These are phyloP conservation scores for Actinomortierella ambigua DNA, from an alignment of 371 early-diverging fungal genomes.

Conservation along the genomic window DNA sequence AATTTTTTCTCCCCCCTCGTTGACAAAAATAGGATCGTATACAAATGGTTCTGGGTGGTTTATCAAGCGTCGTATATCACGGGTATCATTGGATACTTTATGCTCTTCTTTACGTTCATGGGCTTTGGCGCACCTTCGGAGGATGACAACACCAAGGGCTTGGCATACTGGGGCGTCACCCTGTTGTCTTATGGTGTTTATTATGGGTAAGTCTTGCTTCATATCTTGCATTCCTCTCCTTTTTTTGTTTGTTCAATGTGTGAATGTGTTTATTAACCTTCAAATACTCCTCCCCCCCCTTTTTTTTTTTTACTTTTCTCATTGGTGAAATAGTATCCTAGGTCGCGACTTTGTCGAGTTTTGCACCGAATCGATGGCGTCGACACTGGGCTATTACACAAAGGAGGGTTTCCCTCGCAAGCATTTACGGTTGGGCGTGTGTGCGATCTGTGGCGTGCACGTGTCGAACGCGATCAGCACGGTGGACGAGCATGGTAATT, in stretches of 20 bases:
- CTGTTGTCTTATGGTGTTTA: conserved; percentile 69
- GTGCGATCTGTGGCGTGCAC: conserved; percentile 79
- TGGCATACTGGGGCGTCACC: conserved; percentile 55
- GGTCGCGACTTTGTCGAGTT: conserved; percentile 88
- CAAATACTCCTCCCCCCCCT: no score
- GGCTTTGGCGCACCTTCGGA: conserved; percentile 49
- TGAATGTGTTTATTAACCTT: background rate
- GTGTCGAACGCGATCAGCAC: conserved; percentile 44
- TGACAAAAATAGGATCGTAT: conserved; percentile 54
- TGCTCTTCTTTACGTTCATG: conserved; percentile 64
- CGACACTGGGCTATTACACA: conserved; percentile 76
- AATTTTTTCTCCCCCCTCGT: background rate
- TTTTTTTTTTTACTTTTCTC: background rate
- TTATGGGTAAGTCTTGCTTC: conserved; percentile 62
- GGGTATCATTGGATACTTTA: conserved; percentile 63
- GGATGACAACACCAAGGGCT: conserved; percentile 24
- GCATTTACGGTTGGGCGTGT: conserved; percentile 73
- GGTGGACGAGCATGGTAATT: conserved; percentile 26
- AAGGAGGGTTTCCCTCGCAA: conserved; percentile 73
- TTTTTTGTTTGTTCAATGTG: background rate
- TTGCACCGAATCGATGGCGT: conserved; percentile 83
- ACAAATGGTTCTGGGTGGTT: conserved; percentile 71
- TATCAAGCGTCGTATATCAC: conserved; percentile 69
- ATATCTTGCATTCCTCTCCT: background rate
- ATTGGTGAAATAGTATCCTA: conserved; percentile 55